Conservation (phyloP, 106 monocot species). For the Alisma plantagoaquatica region DNA sequence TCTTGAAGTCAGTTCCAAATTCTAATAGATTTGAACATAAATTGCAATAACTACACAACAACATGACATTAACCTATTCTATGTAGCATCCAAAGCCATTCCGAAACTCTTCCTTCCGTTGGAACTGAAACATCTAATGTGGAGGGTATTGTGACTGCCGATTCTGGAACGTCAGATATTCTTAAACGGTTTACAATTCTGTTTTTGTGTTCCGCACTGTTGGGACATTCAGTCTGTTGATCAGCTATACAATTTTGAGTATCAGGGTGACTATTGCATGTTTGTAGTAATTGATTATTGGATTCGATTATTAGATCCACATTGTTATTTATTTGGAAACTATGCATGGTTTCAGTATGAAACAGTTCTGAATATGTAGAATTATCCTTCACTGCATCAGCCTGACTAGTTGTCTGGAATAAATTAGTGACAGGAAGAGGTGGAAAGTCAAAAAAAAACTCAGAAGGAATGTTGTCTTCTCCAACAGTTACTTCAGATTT, state of each 20-base stretch:
- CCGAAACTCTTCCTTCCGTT: slow-evolving; percentile 63
- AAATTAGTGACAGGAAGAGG: slow-evolving; percentile 79
- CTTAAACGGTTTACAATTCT: slow-evolving; percentile 25
- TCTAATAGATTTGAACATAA: background rate
- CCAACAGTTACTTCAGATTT: slow-evolving; percentile 21
- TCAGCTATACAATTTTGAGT: background rate
- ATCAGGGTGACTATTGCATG: slow-evolving; percentile 13
- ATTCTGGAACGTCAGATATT: slow-evolving; percentile 40
- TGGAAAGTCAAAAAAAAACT: slow-evolving; percentile 66
- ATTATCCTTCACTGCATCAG: too few species aligned
- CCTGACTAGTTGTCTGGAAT: slow-evolving; percentile 34
- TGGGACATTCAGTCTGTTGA: background rate
- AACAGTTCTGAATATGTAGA: too few species aligned
- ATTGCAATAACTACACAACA: too few species aligned
- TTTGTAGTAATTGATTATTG: slow-evolving; percentile 10
- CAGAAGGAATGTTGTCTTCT: slow-evolving; percentile 30
- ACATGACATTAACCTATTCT: slow-evolving; percentile 88
- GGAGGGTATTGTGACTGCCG: slow-evolving; percentile 18
- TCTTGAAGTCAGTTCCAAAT: slow-evolving; percentile 6
- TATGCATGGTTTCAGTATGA: slow-evolving; percentile 52
- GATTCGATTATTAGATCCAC: slow-evolving; percentile 68
- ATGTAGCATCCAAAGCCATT: slow-evolving; percentile 98
- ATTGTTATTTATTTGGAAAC: slow-evolving; percentile 71
- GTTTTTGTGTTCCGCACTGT: slow-evolving; percentile 13
- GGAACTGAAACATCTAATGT: slow-evolving; percentile 23